Percentiles rank a stretch among this genome's conserved stretches.
Conservation (phyloP, 768 basidiomycete genomes). For the Suillus sp. region DNA sequence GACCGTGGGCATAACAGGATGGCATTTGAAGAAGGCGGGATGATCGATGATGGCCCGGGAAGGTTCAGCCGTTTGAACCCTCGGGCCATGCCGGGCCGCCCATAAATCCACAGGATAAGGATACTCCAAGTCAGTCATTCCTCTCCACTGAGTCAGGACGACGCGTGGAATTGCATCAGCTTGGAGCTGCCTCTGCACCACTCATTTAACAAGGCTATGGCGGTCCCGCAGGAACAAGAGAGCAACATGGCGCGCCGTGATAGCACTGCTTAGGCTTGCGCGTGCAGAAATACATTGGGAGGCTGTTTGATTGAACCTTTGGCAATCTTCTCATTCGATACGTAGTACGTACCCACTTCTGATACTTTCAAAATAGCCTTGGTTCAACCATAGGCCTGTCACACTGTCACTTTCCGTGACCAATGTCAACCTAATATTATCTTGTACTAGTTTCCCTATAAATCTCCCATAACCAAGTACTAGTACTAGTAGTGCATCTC, state of each 20-base stretch:
- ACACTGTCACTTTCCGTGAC: neutral
- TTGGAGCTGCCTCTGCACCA: neutral
- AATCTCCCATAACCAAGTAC: slow-evolving; percentile 8
- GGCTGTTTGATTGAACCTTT: neutral
- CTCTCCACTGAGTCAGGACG: neutral
- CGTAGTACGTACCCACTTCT: too few relatives aligned
- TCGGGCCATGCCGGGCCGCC: neutral
- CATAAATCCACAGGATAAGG: neutral
- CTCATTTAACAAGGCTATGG: neutral
- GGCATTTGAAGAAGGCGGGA: neutral
- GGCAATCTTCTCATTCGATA: too few relatives aligned
- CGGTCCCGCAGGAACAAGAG: neutral
- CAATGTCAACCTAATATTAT: neutral
- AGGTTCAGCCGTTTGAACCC: neutral
- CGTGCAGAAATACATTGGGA: neutral
- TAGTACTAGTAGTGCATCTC: neutral
- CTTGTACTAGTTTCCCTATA: neutral
- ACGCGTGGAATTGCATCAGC: neutral
- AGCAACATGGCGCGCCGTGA: neutral
- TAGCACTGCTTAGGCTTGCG: neutral
- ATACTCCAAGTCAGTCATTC: too few relatives aligned
- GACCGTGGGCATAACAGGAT: neutral
- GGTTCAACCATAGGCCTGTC: neutral
- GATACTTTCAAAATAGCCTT: too few relatives aligned
- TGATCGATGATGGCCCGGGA: too few relatives aligned